These are phyloP conservation scores for Saccharomycopsis hybrid DNA, from an alignment of 1,139 yeast genomes.

Conservation along the genomic window DNA sequence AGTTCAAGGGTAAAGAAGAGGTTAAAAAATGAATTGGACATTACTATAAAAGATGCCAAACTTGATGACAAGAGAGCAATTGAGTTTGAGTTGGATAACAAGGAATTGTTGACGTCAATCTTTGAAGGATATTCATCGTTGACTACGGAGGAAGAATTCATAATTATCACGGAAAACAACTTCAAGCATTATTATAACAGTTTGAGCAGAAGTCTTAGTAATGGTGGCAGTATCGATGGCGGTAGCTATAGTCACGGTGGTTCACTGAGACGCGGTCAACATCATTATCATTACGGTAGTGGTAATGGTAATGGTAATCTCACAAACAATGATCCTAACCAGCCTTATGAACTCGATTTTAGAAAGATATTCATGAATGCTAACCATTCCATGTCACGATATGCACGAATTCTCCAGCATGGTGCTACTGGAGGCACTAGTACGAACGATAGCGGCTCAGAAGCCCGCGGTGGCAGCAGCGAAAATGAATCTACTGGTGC, in stretches of 20 bases:
- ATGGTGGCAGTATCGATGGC: neutral
- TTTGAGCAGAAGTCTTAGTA: neutral
- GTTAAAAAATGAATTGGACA: conserved; percentile 13
- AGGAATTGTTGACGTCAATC: conserved; percentile 21
- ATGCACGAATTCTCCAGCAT: neutral
- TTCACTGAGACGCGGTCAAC: neutral
- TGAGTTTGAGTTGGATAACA: conserved; percentile 7
- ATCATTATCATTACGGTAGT: too few relatives aligned
- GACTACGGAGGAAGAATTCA: conserved; percentile 27
- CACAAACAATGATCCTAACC: neutral
- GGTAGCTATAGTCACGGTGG: neutral
- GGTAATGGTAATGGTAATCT: neutral
- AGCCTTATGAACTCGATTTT: neutral
- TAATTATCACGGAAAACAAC: conserved; percentile 26
- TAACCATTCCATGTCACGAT: neutral
- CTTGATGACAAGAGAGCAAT: neutral
- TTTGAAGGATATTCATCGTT: conserved; percentile 29
- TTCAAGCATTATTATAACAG: conserved; percentile 8
- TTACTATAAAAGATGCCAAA: conserved; percentile 11
- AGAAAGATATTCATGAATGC: neutral
- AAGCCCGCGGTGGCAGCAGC: conserved; percentile 5
- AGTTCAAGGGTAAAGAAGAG: conserved; percentile 12
- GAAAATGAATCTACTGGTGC: conserved; percentile 12
- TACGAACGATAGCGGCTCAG: conserved; percentile 10
- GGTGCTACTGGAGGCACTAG: neutral